A percentile compares a stretch with the other conserved stretches of the same genome.
These are phyloP conservation scores for Glonium stellatum DNA, from an alignment of 495 filamentous ascomycete species.

Conservation along the genomic window DNA sequence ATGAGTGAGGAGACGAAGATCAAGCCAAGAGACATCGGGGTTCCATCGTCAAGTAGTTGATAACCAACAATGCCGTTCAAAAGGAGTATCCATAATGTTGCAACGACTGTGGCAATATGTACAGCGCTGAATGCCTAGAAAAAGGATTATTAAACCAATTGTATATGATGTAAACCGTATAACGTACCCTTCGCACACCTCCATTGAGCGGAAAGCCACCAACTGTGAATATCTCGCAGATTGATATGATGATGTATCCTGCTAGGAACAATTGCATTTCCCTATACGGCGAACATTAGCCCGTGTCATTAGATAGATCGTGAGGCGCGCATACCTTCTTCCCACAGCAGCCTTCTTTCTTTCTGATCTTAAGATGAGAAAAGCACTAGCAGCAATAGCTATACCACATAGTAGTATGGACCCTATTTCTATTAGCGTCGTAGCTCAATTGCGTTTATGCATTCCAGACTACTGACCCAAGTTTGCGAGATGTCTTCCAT, in stretches of 20 bases:
- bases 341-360: constrained; percentile 91
- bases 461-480: constrained; percentile 57
- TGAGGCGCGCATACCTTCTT: constrained; percentile 56
- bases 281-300: constrained; percentile 41
- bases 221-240: constrained; percentile 94
- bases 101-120: constrained; percentile 82
- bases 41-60: constrained; percentile 92
- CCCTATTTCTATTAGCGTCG: constrained; percentile 45
- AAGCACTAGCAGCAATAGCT: constrained; percentile 59
- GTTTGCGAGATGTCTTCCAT: constrained; percentile 64
- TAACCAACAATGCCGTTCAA: constrained; percentile 89
- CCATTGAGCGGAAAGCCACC: constrained; percentile 73
- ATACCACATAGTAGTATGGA: constrained; percentile 79
- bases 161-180: neutral
- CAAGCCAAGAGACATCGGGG: constrained; percentile 70
- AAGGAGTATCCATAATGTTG: constrained; percentile 84
- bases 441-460: neutral
- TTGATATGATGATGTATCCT: constrained; percentile 79
- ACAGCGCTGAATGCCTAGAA: constrained; percentile 81
- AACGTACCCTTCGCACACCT: constrained; percentile 59
- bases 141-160: constrained; percentile 18
- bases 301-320: neutral
- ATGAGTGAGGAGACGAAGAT: constrained; percentile 59
- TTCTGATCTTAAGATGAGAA: constrained; percentile 75
- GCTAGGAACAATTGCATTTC: constrained; percentile 94